phyloP scores from a whole-genome alignment of 345 rosid species.

The Moringa oleifera region DNA sequence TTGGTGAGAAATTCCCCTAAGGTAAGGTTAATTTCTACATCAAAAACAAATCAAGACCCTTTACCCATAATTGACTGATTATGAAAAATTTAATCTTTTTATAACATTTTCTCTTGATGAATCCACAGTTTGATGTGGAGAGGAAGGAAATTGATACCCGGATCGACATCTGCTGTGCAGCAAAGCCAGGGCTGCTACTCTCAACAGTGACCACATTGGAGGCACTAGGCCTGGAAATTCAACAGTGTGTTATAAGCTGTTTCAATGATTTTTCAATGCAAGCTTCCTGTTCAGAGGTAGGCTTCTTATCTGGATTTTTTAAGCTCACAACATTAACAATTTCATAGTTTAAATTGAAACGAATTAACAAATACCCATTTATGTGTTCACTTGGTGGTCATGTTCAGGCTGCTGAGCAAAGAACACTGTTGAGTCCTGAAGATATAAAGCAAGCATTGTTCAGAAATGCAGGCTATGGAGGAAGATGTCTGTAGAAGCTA shows the following conservation, averaged over 20 bases:
- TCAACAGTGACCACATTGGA: constrained; percentile 83
- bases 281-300: constrained; percentile 90
- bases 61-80: constrained; percentile 1
- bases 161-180: constrained; percentile 72
- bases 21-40: constrained; percentile 31
- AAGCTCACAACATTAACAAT: too few species aligned
- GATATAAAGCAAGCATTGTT: constrained; percentile 89
- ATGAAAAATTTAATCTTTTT: background rate
- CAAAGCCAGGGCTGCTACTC: constrained; percentile 72
- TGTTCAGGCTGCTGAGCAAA: constrained; percentile 49
- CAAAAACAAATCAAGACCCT: background rate
- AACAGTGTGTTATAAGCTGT: constrained; percentile 86
- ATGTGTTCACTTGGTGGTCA: background rate
- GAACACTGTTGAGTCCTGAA: constrained; percentile 44
- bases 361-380: too few species aligned
- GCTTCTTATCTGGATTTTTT: background rate
- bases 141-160: constrained; percentile 49
- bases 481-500: constrained; percentile 64
- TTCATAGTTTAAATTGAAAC: too few species aligned
- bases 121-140: constrained; percentile 65
- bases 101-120: background rate
- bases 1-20: constrained; percentile 80
- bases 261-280: constrained; percentile 87
- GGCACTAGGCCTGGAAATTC: constrained; percentile 80
- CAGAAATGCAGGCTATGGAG: constrained; percentile 93